A percentile compares a stretch with the other conserved stretches of the same genome.
Conservation (phyloP, 225 moss, liverwort and hornwort genomes). For the Asterella californica region DNA sequence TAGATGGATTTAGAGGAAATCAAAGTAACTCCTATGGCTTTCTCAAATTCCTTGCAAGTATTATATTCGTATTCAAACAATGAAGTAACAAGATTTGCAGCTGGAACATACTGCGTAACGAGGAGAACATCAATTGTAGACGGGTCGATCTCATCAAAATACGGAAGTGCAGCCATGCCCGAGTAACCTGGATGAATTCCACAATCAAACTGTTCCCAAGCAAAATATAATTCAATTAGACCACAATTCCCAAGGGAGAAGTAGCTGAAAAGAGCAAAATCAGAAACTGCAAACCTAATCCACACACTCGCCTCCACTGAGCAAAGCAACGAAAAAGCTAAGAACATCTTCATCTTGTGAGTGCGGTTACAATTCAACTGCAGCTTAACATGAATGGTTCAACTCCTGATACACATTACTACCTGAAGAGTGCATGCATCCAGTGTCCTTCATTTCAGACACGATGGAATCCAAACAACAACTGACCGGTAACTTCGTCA, state of each 20-base stretch:
- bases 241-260: background rate
- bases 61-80: background rate
- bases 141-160: slow-evolving; percentile 97
- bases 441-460: background rate
- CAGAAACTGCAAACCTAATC: background rate
- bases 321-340: background rate
- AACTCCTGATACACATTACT: background rate
- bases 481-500: background rate
- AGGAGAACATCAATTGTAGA: slow-evolving; percentile 90
- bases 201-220: slow-evolving; percentile 74
- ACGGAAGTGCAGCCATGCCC: slow-evolving; percentile 92
- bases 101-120: slow-evolving; percentile 76
- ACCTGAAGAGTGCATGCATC: background rate
- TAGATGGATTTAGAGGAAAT: background rate
- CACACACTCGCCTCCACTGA: background rate
- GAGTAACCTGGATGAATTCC: slow-evolving; percentile 95
- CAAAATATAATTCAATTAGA: background rate
- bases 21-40: too few species aligned
- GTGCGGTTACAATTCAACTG: background rate
- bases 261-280: background rate
- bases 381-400: background rate
- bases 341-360: background rate
- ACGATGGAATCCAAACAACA: background rate
- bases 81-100: background rate
- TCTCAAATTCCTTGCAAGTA: background rate